phyloP scores from a whole-genome alignment of 345 rosid genomes.

The Aquilaria malaccensis region DNA sequence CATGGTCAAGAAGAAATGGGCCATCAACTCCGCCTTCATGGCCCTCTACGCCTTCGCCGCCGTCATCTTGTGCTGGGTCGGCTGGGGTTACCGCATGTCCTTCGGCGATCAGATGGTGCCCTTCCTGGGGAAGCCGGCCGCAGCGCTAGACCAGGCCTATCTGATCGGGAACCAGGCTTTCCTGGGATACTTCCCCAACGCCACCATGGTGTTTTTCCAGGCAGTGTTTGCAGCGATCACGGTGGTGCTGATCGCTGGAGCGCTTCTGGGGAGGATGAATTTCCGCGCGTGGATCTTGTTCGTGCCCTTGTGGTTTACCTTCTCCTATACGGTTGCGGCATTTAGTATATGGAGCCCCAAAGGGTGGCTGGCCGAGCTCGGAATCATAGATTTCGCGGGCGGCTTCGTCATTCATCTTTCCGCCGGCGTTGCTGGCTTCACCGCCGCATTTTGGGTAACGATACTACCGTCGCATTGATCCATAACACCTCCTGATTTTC shows the following conservation, averaged over 20 bases:
- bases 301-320: slow-evolving; percentile 43
- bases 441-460: slow-evolving; percentile 46
- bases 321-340: slow-evolving; percentile 30
- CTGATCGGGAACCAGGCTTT: slow-evolving; percentile 25
- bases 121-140: slow-evolving; percentile 29
- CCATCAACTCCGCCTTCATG: slow-evolving; percentile 55
- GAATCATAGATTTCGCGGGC: slow-evolving; percentile 41
- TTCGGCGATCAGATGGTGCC: slow-evolving; percentile 33
- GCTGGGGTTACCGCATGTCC: slow-evolving; percentile 45
- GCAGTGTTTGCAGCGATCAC: slow-evolving; percentile 36
- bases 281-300: slow-evolving; percentile 43
- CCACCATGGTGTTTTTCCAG: slow-evolving; percentile 47
- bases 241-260: slow-evolving; percentile 37
- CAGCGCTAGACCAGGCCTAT: slow-evolving; percentile 33
- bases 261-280: slow-evolving; percentile 48
- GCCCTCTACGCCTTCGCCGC: slow-evolving; percentile 40
- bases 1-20: slow-evolving; percentile 39
- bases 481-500: too few relatives aligned
- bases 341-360: slow-evolving; percentile 41
- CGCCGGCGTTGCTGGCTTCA: slow-evolving; percentile 45
- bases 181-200: slow-evolving; percentile 26
- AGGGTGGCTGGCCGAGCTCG: slow-evolving; percentile 44
- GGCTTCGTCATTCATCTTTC: slow-evolving; percentile 52
- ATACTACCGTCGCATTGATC: too few relatives aligned
- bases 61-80: slow-evolving; percentile 42